Evolutionary conservation across 2,329 filamentous ascomycete species (phyloP).

Genomic region (Ascosphaera acerosa): DNA sequence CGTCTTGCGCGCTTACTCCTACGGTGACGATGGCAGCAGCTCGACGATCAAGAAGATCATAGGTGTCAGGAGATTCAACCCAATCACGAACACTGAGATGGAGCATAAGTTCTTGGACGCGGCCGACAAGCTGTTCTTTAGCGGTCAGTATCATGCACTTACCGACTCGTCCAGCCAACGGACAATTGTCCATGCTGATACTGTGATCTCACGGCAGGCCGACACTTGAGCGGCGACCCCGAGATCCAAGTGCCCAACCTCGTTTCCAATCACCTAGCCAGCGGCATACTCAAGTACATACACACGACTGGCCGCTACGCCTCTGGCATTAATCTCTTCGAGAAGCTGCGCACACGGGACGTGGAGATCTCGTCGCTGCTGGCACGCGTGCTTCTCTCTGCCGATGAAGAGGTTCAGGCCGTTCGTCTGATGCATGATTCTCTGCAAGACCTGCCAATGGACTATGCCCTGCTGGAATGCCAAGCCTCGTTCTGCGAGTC

Average conservation of each 20-base stretch:
- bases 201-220: too few species aligned
- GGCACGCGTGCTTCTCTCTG: slow-evolving; percentile 75
- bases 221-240: slow-evolving; percentile 87
- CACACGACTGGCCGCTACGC: slow-evolving; percentile 82
- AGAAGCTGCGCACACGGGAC: slow-evolving; percentile 77
- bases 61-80: slow-evolving; percentile 91
- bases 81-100: slow-evolving; percentile 90
- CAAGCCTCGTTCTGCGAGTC: slow-evolving; percentile 78
- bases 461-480: slow-evolving; percentile 85
- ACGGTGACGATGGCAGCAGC: slow-evolving; percentile 83
- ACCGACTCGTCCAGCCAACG: too few species aligned
- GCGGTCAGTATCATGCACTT: slow-evolving; percentile 29
- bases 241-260: slow-evolving; percentile 94
- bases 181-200: too few species aligned
- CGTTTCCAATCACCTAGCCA: slow-evolving; percentile 83
- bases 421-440: slow-evolving; percentile 71
- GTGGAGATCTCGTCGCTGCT: slow-evolving; percentile 84
- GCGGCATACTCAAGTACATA: slow-evolving; percentile 85
- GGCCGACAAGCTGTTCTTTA: slow-evolving; percentile 84
- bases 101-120: slow-evolving; percentile 91
- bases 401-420: slow-evolving; percentile 90
- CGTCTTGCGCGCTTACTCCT: slow-evolving; percentile 80
- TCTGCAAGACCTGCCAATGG: slow-evolving; percentile 81
- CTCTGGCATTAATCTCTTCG: slow-evolving; percentile 91
- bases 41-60: slow-evolving; percentile 93